These are phyloP conservation scores for Rhynchosporium secalis DNA, from an alignment of 2,329 filamentous ascomycete genomes.

Conservation along the genomic window DNA sequence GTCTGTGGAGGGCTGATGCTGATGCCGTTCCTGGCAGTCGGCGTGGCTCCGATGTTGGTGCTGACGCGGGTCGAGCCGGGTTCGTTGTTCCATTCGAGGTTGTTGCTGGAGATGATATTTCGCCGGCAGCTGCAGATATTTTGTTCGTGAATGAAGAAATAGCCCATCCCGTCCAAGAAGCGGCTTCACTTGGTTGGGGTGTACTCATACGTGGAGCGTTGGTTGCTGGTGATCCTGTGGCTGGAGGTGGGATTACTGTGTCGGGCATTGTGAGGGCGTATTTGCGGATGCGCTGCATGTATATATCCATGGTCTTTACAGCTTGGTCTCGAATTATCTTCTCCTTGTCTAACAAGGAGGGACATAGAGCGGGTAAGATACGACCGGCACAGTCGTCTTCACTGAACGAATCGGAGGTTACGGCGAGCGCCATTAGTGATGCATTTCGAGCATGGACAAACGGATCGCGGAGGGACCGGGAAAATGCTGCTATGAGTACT, in stretches of 20 bases:
- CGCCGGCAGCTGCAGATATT: slow-evolving; percentile 76
- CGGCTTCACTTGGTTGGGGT: slow-evolving; percentile 65
- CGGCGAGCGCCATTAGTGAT: slow-evolving; percentile 79
- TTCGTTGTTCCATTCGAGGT: slow-evolving; percentile 46
- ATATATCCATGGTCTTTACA: slow-evolving; percentile 83
- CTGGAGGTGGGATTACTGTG: slow-evolving; percentile 68
- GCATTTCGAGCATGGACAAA: slow-evolving; percentile 95
- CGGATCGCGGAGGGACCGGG: slow-evolving; percentile 83
- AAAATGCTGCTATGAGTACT: slow-evolving; percentile 90
- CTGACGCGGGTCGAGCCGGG: slow-evolving; percentile 44
- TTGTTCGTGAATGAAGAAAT: slow-evolving; percentile 99
- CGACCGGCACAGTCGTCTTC: slow-evolving; percentile 88
- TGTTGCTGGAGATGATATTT: slow-evolving; percentile 62
- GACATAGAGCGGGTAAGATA: slow-evolving; percentile 81
- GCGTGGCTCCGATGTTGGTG: slow-evolving; percentile 44
- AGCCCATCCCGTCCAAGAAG: slow-evolving; percentile 91
- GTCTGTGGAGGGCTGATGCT: slow-evolving; percentile 59
- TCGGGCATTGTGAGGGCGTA: slow-evolving; percentile 77
- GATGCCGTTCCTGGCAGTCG: slow-evolving; percentile 47
- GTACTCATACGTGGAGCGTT: slow-evolving; percentile 74
- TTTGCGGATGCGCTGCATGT: slow-evolving; percentile 80
- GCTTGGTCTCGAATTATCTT: slow-evolving; percentile 92
- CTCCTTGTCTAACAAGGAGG: slow-evolving; percentile 88
- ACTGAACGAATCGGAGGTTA: slow-evolving; percentile 80
- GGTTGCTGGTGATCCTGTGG: slow-evolving; percentile 45